Conservation (phyloP, 805 yeast species). For the Teunomyces panamensis region DNA sequence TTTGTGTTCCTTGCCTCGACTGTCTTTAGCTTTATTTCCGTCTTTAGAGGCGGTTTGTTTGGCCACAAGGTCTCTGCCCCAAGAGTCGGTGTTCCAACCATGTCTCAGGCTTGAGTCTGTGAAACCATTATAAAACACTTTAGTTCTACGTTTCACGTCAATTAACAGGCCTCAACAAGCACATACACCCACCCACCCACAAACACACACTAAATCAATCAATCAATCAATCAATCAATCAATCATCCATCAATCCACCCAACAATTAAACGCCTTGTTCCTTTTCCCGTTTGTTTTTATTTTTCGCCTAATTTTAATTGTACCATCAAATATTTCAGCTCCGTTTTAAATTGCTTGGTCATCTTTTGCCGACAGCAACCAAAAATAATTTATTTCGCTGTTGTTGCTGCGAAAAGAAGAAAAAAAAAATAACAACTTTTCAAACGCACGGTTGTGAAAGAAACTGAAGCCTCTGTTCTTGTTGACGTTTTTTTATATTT, state of each 20-base stretch:
- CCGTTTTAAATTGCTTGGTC: neutral
- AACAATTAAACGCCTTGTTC: neutral
- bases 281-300: slow-evolving; percentile 1
- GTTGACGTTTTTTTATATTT: neutral
- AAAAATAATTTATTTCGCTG: neutral
- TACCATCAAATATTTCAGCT: neutral
- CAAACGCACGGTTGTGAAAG: neutral
- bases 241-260: neutral
- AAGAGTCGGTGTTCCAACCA: slow-evolving; percentile 85
- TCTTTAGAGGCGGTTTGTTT: slow-evolving; percentile 50
- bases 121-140: neutral
- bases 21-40: slow-evolving; percentile 56
- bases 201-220: neutral
- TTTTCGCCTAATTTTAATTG: slow-evolving; percentile 1
- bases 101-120: slow-evolving; percentile 71
- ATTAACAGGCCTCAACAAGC: too few relatives aligned
- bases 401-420: neutral
- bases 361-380: neutral
- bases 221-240: neutral
- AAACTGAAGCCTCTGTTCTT: neutral
- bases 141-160: neutral
- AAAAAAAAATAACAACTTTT: neutral
- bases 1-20: slow-evolving; percentile 67
- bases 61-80: slow-evolving; percentile 47
- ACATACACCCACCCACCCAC: too few relatives aligned